Percentiles rank a stretch among this genome's conserved stretches.
phyloP scores from a whole-genome alignment of 2,329 filamentous ascomycete genomes.

The Clonostachys chloroleuca region DNA sequence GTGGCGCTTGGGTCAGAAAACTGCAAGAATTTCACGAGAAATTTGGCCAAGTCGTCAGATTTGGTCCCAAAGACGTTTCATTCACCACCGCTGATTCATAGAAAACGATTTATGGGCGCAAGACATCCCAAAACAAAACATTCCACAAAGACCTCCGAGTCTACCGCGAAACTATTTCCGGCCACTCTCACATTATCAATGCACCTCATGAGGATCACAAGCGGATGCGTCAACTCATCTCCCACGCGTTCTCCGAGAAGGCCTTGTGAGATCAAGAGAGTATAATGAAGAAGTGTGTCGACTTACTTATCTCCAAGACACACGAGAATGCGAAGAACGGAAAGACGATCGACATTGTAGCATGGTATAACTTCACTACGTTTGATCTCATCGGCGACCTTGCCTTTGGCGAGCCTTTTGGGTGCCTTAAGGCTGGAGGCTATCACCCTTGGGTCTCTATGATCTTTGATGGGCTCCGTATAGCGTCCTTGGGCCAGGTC shows the following conservation, averaged over 20 bases:
- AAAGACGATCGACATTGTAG: too few relatives aligned
- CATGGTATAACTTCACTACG: constrained; percentile 12
- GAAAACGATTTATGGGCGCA: too few relatives aligned
- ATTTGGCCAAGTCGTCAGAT: too few relatives aligned
- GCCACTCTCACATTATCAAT: too few relatives aligned
- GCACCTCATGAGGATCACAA: not conserved
- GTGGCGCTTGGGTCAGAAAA: too few relatives aligned
- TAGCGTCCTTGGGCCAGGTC: not conserved
- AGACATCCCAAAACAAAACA: too few relatives aligned
- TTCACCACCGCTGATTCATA: too few relatives aligned
- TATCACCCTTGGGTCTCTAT: not conserved
- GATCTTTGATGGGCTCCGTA: not conserved
- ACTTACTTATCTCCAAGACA: constrained; percentile 8
- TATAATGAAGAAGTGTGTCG: constrained; percentile 17
- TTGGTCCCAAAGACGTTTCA: too few relatives aligned
- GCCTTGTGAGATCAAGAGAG: constrained; percentile 22
- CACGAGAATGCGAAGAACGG: not conserved
- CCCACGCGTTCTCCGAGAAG: constrained; percentile 8
- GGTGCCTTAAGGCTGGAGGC: not conserved
- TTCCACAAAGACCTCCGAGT: too few relatives aligned
- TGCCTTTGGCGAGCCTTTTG: constrained; percentile 13
- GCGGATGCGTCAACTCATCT: not conserved
- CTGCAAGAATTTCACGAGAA: too few relatives aligned
- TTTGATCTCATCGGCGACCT: constrained; percentile 10
- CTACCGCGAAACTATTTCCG: too few relatives aligned